Conservation (phyloP, 768 basidiomycete species). For the Termitomyces titanicus region DNA sequence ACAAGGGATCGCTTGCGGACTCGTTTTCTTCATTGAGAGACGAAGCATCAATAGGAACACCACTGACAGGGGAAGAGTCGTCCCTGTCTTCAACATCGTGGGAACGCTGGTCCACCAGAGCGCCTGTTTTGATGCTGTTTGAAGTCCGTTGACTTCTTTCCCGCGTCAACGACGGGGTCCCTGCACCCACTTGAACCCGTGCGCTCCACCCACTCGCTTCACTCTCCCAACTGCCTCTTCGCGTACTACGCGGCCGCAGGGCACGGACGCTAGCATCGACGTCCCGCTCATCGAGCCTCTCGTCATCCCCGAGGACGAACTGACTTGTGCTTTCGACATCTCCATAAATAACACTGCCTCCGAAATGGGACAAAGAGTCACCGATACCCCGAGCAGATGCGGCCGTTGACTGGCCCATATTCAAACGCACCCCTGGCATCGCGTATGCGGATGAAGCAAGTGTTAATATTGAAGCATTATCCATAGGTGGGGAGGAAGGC, state of each 20-base stretch:
- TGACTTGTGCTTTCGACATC: conserved; percentile 69
- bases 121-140: conserved; percentile 58
- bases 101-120: conserved; percentile 47
- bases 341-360: conserved; percentile 52
- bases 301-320: conserved; percentile 64
- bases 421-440: conserved; percentile 52
- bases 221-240: conserved; percentile 91
- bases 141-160: conserved; percentile 60
- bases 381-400: conserved; percentile 51
- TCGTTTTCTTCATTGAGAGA: conserved; percentile 5
- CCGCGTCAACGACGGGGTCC: conserved; percentile 41
- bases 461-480: conserved; percentile 91
- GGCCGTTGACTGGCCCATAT: conserved; percentile 40
- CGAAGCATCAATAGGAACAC: conserved; percentile 3
- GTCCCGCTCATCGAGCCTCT: conserved; percentile 62
- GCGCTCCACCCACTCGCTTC: conserved; percentile 89
- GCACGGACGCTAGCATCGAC: conserved; percentile 87
- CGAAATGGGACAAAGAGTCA: conserved; percentile 72
- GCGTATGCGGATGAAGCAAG: conserved; percentile 93
- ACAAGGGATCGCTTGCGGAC: neutral
- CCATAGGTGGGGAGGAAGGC: conserved; percentile 84
- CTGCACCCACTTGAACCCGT: conserved; percentile 45
- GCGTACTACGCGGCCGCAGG: conserved; percentile 80
- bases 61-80: conserved; percentile 8
- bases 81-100: conserved; percentile 23